These are phyloP conservation scores for Agrostemma githago DNA, from an alignment of 148 eudicot species.

Conservation along the genomic window DNA sequence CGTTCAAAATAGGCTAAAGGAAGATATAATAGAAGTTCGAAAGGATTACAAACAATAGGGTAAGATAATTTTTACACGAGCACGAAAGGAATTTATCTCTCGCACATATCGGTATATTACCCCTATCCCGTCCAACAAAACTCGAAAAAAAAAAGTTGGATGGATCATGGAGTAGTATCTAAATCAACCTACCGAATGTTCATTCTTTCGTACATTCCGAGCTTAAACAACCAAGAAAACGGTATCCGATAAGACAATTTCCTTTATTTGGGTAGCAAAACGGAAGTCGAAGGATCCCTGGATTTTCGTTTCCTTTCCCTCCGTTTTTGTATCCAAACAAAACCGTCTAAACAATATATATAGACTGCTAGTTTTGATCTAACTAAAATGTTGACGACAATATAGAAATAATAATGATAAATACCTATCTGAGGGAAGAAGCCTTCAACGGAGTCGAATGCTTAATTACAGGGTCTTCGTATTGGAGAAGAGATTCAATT, in stretches of 20 bases:
- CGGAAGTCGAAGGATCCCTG: no score
- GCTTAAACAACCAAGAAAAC: conserved; percentile 1
- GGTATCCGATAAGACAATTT: neutral
- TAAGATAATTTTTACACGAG: neutral
- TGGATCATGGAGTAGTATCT: conserved; percentile 1
- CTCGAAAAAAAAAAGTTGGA: neutral
- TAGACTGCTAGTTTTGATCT: neutral
- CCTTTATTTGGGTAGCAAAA: no score
- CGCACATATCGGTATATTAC: neutral
- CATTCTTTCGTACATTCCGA: neutral
- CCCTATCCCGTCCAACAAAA: neutral
- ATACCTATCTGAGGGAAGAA: conserved; percentile 18
- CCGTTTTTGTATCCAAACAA: no score
- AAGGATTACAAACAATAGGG: neutral
- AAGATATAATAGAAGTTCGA: neutral
- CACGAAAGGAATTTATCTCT: neutral
- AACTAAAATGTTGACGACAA: neutral
- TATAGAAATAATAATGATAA: neutral
- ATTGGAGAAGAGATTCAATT: conserved; percentile 13
- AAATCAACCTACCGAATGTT: neutral
- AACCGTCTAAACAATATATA: no score
- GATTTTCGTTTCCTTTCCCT: no score
- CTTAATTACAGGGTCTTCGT: conserved; percentile 17
- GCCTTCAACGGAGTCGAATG: conserved; percentile 12
- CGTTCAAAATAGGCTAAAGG: neutral